Conservation (phyloP, 116 monocot species). For the Phalaenopsis hybrid region DNA sequence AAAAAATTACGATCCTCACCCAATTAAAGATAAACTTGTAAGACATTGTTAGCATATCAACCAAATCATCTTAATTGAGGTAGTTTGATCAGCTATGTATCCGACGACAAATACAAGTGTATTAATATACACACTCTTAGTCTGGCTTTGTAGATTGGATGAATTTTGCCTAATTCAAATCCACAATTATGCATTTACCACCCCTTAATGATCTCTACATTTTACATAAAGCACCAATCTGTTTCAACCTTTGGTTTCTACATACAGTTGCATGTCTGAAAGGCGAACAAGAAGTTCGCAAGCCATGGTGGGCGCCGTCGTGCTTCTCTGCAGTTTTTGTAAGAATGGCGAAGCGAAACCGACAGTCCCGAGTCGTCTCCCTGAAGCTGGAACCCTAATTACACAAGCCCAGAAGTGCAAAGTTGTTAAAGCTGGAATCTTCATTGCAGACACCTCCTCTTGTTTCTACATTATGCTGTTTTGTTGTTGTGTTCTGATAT, state of each 20-base stretch:
- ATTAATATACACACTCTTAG: no score
- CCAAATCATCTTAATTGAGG: no score
- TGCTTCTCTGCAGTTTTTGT: conserved; percentile 71
- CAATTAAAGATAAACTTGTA: no score
- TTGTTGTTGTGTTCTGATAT: background rate
- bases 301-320: conserved; percentile 90
- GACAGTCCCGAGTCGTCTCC: conserved; percentile 84
- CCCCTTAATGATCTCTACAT: background rate
- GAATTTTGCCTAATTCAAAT: no score
- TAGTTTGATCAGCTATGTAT: no score
- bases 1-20: no score
- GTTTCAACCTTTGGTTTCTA: background rate
- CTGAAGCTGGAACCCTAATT: conserved; percentile 70
- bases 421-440: no score
- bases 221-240: background rate
- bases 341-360: conserved; percentile 61
- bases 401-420: background rate
- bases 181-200: no score
- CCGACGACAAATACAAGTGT: no score
- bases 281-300: conserved; percentile 93
- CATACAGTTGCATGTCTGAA: conserved; percentile 84
- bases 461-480: background rate
- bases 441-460: background rate
- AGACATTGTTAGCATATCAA: no score
- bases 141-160: no score